Base-by-base conservation (phyloP, 352 stramenopile genomes). In the Phytophthora palmivora region DNA sequence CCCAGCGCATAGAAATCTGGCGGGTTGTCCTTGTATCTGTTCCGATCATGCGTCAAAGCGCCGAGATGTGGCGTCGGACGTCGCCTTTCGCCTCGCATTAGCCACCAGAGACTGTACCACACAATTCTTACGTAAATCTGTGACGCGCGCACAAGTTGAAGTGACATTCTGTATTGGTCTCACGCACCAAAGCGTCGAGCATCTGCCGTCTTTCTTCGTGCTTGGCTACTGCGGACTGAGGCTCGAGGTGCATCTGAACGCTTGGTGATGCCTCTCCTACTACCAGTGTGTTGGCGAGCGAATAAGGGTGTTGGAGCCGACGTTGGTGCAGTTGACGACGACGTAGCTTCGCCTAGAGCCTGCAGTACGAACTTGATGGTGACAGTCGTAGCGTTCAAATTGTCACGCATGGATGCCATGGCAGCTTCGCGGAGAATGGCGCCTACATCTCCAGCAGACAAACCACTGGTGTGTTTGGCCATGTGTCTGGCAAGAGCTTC, bases 1-100 rank as follows among this genome's bases (percentile, higher is more conserved):
- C 79, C 86, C 19, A 96, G 62, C n/a, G 76, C 72, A 34, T 89
- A 93, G 50, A 96, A 96, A 61, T 96, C 78, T 4, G 87, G 87
- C 19, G 79, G 60, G 2, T 73, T 78, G 43, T 68, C 37, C 54
- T 78, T 82, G 71, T 96, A 96, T 37, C 80, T 82, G 58, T 96
- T 95, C 22, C 87, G 78, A 47, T 69, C 67, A 70, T 95, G 87
- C 51, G 85, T 68, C 18, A 72, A 70, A 16, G 82, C 78, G 59
- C 82, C 79, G 11, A 91, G 67, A 61, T 86, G 70, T 50, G 80
- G 82, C 46, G 87, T 94, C 28, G 78, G 69, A 6, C 74, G 68
- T 6, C 84, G 76, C 38, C 72, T 69, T 55, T 87, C 74, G 14
- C 72, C 76, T 3, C 83, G 74, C 79, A 81, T 81, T 28, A 26